phyloP scores from a whole-genome alignment of 2,329 filamentous ascomycete genomes.

The Zopfia rhizophila region DNA sequence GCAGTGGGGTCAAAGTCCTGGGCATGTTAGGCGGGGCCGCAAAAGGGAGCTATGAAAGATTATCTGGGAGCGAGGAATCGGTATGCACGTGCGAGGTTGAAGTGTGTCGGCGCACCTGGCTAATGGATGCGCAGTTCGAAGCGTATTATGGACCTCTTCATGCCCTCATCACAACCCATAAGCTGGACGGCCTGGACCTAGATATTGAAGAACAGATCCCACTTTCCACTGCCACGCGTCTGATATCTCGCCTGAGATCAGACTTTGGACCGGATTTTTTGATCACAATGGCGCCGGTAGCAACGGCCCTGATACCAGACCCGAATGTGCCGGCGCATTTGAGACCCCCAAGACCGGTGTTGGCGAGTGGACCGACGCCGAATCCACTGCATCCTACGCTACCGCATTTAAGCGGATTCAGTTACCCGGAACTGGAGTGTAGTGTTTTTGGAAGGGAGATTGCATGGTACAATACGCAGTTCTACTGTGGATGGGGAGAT shows the following conservation, averaged over 20 bases:
- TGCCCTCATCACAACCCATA: constrained; percentile 69
- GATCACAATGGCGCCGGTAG: constrained; percentile 84
- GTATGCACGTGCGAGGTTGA: constrained; percentile 30
- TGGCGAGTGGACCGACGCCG: constrained; percentile 39
- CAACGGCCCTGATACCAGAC: constrained; percentile 72
- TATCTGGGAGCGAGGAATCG: constrained; percentile 45
- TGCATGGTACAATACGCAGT: constrained; percentile 89
- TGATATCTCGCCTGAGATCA: constrained; percentile 59
- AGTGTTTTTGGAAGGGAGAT: constrained; percentile 61
- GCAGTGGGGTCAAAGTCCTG: constrained; percentile 79
- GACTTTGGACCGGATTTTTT: constrained; percentile 78
- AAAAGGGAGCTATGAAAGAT: constrained; percentile 73
- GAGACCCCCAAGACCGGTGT: constrained; percentile 41
- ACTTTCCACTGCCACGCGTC: constrained; percentile 68
- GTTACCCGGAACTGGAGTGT: constrained; percentile 77
- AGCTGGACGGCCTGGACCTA: constrained; percentile 52
- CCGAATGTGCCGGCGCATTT: constrained; percentile 44
- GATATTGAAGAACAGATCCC: constrained; percentile 76
- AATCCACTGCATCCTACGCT: constrained; percentile 48
- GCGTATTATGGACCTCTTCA: constrained; percentile 76
- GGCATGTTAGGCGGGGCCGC: constrained; percentile 91
- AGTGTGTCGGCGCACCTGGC: constrained; percentile 5
- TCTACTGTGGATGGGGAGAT: constrained; percentile 91
- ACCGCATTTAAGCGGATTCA: constrained; percentile 81
- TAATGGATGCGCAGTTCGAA: constrained; percentile 67